phyloP scores from a whole-genome alignment of 352 stramenopile genomes.

The Phytophthora podocarpi region DNA sequence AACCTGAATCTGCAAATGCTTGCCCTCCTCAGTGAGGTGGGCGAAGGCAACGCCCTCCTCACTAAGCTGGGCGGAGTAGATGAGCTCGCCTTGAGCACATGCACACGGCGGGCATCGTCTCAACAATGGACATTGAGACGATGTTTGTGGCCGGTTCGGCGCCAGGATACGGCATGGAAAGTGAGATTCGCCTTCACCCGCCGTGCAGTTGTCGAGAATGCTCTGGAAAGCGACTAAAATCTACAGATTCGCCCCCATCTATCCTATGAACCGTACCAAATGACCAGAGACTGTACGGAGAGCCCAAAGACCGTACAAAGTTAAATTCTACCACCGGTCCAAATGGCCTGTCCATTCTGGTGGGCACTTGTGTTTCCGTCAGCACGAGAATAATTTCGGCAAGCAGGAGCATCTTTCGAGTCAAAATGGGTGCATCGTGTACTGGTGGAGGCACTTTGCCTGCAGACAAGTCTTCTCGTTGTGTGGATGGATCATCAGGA shows the following conservation, averaged over 20 bases:
- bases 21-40: constrained; percentile 25
- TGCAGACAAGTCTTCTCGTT: too few species aligned
- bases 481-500: too few species aligned
- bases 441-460: too few species aligned
- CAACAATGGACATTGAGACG: constrained; percentile 10
- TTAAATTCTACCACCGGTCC: constrained; percentile 12
- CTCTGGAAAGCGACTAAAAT: constrained; percentile 10
- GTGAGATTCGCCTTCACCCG: constrained; percentile 17
- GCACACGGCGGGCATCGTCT: constrained; percentile 15
- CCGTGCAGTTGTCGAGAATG: constrained; percentile 1
- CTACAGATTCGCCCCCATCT: constrained; percentile 27
- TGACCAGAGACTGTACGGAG: constrained; percentile 2
- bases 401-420: not conserved
- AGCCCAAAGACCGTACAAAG: not conserved
- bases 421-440: too few species aligned
- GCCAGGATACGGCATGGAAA: not conserved
- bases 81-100: constrained; percentile 10
- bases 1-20: too few species aligned
- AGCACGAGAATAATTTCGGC: constrained; percentile 4
- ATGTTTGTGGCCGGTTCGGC: constrained; percentile 6
- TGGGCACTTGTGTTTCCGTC: too few species aligned
- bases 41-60: constrained; percentile 7
- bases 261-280: constrained; percentile 21
- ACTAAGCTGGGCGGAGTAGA: constrained; percentile 24
- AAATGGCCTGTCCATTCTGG: too few species aligned